phyloP scores from a whole-genome alignment of 495 filamentous ascomycete species.

The Aspergillus mulundensis region DNA sequence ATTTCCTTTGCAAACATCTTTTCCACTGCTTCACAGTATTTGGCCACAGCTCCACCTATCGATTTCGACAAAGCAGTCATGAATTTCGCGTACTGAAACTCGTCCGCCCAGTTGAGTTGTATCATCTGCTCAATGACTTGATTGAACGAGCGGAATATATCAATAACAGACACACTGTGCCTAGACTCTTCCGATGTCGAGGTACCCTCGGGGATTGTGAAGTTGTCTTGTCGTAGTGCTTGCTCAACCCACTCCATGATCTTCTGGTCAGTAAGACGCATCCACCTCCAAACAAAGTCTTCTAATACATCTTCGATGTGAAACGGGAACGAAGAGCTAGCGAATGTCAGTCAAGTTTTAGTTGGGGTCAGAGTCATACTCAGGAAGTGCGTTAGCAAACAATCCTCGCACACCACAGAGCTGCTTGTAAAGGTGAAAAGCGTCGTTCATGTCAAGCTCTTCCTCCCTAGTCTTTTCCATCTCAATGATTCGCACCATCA shows the following conservation, averaged over 20 bases:
- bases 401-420: slow-evolving; percentile 78
- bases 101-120: slow-evolving; percentile 85
- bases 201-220: slow-evolving; percentile 61
- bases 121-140: slow-evolving; percentile 83
- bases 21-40: slow-evolving; percentile 91
- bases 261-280: slow-evolving; percentile 71
- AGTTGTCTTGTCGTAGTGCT: slow-evolving; percentile 83
- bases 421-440: slow-evolving; percentile 88
- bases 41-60: slow-evolving; percentile 74
- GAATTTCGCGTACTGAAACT: slow-evolving; percentile 90
- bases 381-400: slow-evolving; percentile 66
- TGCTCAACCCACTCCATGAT: slow-evolving; percentile 83
- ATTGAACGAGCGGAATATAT: slow-evolving; percentile 91
- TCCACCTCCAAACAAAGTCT: slow-evolving; percentile 95
- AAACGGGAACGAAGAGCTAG: slow-evolving; percentile 66
- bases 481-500: slow-evolving; percentile 75
- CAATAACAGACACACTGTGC: slow-evolving; percentile 88
- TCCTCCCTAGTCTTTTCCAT: slow-evolving; percentile 60
- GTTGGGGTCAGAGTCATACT: slow-evolving; percentile 31
- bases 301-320: slow-evolving; percentile 80
- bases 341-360: slow-evolving; percentile 7
- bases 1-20: slow-evolving; percentile 85
- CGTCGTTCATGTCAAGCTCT: slow-evolving; percentile 83
- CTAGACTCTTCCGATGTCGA: slow-evolving; percentile 70
- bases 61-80: slow-evolving; percentile 93